These are phyloP conservation scores for Sideroxylon spinosum DNA, from an alignment of 179 eudicot species.

Conservation along the genomic window DNA sequence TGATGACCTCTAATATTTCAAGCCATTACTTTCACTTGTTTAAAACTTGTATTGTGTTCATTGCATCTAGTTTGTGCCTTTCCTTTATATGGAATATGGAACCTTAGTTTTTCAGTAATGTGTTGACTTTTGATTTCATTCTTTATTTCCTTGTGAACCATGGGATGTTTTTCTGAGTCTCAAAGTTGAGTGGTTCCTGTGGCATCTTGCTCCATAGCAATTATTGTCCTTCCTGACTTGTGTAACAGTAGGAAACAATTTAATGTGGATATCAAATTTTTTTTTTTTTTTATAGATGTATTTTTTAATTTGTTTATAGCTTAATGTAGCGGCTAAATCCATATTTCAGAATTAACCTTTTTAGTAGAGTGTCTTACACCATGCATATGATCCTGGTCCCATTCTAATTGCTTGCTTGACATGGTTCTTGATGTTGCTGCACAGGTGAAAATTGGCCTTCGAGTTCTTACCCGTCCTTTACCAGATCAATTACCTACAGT, in stretches of 20 bases:
- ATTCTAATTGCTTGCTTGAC: background rate
- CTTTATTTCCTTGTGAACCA: background rate
- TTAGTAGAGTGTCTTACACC: background rate
- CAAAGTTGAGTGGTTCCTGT: too few relatives aligned
- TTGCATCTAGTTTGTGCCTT: background rate
- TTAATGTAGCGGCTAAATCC: background rate
- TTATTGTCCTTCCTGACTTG: too few relatives aligned
- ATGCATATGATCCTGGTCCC: background rate
- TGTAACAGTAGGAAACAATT: too few relatives aligned
- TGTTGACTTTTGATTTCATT: background rate
- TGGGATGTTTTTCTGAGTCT: too few relatives aligned
- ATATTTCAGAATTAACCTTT: background rate
- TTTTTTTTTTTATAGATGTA: background rate
- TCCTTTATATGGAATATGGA: background rate
- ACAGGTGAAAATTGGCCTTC: constrained; percentile 69
- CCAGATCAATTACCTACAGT: constrained; percentile 49
- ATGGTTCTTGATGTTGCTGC: constrained; percentile 12
- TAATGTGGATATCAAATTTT: too few relatives aligned
- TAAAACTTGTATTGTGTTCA: background rate
- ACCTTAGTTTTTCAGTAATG: background rate
- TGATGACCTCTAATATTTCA: background rate
- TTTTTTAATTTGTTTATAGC: background rate
- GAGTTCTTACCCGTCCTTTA: constrained; percentile 63
- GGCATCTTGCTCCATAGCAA: too few relatives aligned
- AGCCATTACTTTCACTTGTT: background rate